These are phyloP conservation scores for Barnettozyma populi DNA, from an alignment of 805 yeast species.

Conservation along the genomic window DNA sequence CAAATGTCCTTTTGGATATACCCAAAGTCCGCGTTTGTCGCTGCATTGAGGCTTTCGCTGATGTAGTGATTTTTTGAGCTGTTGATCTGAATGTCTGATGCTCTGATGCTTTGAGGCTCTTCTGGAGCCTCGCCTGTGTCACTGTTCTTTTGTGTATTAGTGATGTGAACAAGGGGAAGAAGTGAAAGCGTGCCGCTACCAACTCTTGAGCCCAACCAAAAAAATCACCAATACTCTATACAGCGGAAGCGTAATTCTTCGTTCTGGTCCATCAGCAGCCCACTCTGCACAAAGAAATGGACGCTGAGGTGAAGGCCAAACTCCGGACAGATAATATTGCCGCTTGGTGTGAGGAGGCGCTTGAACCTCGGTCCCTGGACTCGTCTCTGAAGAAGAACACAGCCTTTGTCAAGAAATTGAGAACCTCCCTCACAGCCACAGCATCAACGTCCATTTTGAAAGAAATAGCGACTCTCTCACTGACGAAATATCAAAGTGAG, in stretches of 20 bases:
- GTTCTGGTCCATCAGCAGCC: background rate
- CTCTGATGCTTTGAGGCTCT: background rate
- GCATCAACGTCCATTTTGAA: conserved; percentile 42
- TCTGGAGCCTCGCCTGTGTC: background rate
- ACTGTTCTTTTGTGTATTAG: background rate
- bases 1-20: conserved; percentile 6
- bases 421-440: conserved; percentile 51
- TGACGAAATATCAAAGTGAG: conserved; percentile 74
- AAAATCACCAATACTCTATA: background rate
- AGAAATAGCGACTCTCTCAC: conserved; percentile 56
- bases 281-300: conserved; percentile 1
- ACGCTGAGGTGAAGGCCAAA: conserved; percentile 7
- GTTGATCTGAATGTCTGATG: no score
- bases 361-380: conserved; percentile 38
- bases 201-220: background rate
- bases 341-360: conserved; percentile 20
- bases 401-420: conserved; percentile 68
- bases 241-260: background rate
- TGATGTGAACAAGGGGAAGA: no score
- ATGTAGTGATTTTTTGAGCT: background rate
- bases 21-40: background rate
- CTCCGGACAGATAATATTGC: conserved; percentile 11
- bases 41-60: background rate
- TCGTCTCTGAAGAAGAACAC: conserved; percentile 79
- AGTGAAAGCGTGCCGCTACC: background rate